Evolutionary conservation across 2,329 filamentous ascomycete genomes (phyloP), one percentile per base, ranked within the genome.

Genomic region (Xylaria sp.): DNA sequence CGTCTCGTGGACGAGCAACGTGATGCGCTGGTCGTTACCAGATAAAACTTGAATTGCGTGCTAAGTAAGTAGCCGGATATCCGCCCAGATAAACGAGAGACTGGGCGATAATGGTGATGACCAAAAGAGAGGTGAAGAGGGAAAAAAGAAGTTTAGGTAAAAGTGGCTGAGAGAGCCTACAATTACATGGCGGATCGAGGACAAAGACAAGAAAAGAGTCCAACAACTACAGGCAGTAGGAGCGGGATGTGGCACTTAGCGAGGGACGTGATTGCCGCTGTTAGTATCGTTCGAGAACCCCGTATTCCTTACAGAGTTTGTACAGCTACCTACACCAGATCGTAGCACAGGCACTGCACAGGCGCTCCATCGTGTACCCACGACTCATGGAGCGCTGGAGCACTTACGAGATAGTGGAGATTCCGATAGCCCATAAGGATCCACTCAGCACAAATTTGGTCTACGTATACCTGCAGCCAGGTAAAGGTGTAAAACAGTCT

Each of bases 41-140:
- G 64, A 43, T 62, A 18, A 43, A 58, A 46, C 62, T 39, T 64
- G 66, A 62, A 71, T 64, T 58, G 31, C 23, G 25, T 46, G 23
- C 25, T 62, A 66, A 51, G 31, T 7, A 49, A 36, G 65, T 55
- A 64, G 56, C 69, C 52, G 70, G 66, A 72, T 69, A 65, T 62
- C 39, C 39, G 51, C 65, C 59, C 64, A 73, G 63, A 70, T 72
- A 72, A 76, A 74, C 74, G 75, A 76, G 69, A 72, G 75, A 75
- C 74, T 72, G 59, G 65, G 67, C 33, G 56, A 56, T 25, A 33
- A 60, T 25, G n/a, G n/a, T 36, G 33, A 36, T 36, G 33, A 36
- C 10, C 36, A 55, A 59, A 48, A 62, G 2, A 46, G 39, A 58
- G 55, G 57, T 13, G 49, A 62, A 64, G 7, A 64, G 49, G 20